Evolutionary conservation across 2,329 filamentous ascomycete genomes (phyloP).

Genomic region (Scytalidium lignicola): DNA sequence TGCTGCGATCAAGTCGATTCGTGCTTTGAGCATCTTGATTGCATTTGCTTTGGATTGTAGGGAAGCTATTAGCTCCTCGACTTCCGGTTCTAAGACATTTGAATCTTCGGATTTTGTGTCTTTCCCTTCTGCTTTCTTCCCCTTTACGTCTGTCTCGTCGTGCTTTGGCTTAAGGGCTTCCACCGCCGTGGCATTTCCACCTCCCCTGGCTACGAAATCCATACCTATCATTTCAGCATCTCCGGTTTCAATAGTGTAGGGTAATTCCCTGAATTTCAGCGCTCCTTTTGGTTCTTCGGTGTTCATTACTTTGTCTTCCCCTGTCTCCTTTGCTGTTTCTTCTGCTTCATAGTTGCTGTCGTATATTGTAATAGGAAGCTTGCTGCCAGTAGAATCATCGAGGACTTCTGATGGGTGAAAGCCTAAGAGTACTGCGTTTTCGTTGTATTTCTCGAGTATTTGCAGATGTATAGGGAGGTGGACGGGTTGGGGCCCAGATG

Average conservation of each 20-base stretch:
- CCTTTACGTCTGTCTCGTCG: slow-evolving; percentile 24
- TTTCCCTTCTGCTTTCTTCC: slow-evolving; percentile 25
- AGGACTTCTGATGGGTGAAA: slow-evolving; percentile 68
- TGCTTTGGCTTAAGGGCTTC: slow-evolving; percentile 24
- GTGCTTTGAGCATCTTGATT: slow-evolving; percentile 83
- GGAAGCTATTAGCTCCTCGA: slow-evolving; percentile 56
- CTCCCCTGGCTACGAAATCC: slow-evolving; percentile 83
- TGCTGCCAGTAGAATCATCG: slow-evolving; percentile 60
- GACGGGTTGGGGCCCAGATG: slow-evolving; percentile 62
- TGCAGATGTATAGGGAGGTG: slow-evolving; percentile 73
- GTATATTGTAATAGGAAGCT: slow-evolving; percentile 85
- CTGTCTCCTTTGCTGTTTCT: slow-evolving; percentile 42
- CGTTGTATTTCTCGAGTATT: slow-evolving; percentile 70
- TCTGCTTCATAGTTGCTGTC: slow-evolving; percentile 78
- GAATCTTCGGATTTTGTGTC: slow-evolving; percentile 40
- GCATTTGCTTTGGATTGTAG: slow-evolving; percentile 88
- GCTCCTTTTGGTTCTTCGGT: slow-evolving; percentile 51
- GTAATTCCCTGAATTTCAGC: slow-evolving; percentile 75
- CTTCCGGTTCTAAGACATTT: slow-evolving; percentile 51
- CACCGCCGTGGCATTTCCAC: slow-evolving; percentile 70
- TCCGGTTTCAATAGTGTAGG: slow-evolving; percentile 85
- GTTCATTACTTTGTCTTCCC: slow-evolving; percentile 68
- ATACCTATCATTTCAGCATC: slow-evolving; percentile 98
- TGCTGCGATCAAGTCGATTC: slow-evolving; percentile 65
- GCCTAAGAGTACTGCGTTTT: slow-evolving; percentile 77